These are phyloP conservation scores for Eucalyptus curtisii DNA, from an alignment of 345 rosid genomes.

Conservation along the genomic window DNA sequence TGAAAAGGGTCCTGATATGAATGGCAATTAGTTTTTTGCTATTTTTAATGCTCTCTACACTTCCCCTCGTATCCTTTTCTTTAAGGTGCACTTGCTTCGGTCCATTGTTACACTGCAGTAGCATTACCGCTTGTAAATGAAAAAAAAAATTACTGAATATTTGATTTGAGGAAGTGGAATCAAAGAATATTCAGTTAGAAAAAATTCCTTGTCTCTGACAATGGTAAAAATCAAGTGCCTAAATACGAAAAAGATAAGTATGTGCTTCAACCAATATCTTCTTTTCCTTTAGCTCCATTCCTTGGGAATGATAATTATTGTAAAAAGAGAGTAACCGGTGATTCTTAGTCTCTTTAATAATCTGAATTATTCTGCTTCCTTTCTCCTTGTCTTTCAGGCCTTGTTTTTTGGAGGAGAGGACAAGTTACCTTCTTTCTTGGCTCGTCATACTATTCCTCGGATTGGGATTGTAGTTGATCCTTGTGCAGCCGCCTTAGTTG, in stretches of 20 bases:
- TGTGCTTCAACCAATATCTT: not conserved
- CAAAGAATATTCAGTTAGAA: not conserved
- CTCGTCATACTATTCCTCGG: slow-evolving; percentile 76
- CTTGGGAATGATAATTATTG: not conserved
- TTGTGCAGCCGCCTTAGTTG: slow-evolving; percentile 71
- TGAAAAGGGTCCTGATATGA: not conserved
- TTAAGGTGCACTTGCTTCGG: not conserved
- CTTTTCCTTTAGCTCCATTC: not conserved
- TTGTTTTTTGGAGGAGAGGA: slow-evolving; percentile 78
- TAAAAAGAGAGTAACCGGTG: not conserved
- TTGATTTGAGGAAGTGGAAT: not conserved
- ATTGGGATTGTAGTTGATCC: slow-evolving; percentile 80
- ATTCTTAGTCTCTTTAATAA: not conserved
- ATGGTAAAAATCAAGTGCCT: not conserved
- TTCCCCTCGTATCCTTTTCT: not conserved
- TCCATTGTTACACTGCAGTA: not conserved
- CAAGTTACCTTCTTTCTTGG: slow-evolving; percentile 59
- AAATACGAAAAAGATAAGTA: not conserved
- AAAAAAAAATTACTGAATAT: not conserved
- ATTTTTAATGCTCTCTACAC: not conserved
- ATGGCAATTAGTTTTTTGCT: not conserved
- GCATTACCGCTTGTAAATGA: not conserved
- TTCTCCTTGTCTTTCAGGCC: slow-evolving; percentile 29
- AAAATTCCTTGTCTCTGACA: not conserved
- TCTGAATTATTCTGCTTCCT: not conserved